A percentile compares a stretch with the other conserved stretches of the same genome.
These are phyloP conservation scores for Cephaloascus fragrans DNA, from an alignment of 805 yeast genomes.

Conservation along the genomic window DNA sequence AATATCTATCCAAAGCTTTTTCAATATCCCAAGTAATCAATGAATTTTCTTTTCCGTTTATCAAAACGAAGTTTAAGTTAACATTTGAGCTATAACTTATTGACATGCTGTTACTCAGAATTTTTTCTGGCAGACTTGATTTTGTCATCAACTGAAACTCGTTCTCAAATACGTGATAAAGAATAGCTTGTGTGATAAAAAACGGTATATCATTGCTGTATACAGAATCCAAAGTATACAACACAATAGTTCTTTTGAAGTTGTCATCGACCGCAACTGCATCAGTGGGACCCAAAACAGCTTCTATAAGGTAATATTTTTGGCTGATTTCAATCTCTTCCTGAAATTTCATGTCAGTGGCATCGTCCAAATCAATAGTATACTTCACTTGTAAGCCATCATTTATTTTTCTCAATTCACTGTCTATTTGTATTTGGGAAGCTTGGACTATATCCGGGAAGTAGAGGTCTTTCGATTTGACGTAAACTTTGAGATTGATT, in stretches of 20 bases:
- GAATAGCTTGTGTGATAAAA: slow-evolving; percentile 41
- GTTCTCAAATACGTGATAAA: slow-evolving; percentile 32
- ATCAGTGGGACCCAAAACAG: slow-evolving; percentile 29
- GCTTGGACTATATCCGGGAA: slow-evolving; percentile 63
- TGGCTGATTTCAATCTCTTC: slow-evolving; percentile 1
- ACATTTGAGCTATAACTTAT: background rate
- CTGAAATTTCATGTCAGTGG: slow-evolving; percentile 3
- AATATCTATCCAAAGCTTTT: background rate
- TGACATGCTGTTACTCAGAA: background rate
- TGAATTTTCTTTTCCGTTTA: background rate
- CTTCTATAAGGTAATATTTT: slow-evolving; percentile 21
- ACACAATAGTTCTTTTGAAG: slow-evolving; percentile 25
- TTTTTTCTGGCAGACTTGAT: background rate
- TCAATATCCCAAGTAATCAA: background rate
- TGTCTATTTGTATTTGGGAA: slow-evolving; percentile 22
- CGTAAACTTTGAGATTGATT: slow-evolving; percentile 31
- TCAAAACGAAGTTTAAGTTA: background rate
- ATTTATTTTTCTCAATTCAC: slow-evolving; percentile 5
- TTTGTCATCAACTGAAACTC: slow-evolving; percentile 22
- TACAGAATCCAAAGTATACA: slow-evolving; percentile 32
- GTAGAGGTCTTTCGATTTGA: slow-evolving; percentile 31
- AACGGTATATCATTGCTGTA: slow-evolving; percentile 55
- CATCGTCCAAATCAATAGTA: slow-evolving; percentile 8
- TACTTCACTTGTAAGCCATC: slow-evolving; percentile 4
- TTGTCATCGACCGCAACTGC: slow-evolving; percentile 34